Evolutionary conservation across 2,329 filamentous ascomycete genomes (phyloP).

Genomic region (Ceratocystis variospora): DNA sequence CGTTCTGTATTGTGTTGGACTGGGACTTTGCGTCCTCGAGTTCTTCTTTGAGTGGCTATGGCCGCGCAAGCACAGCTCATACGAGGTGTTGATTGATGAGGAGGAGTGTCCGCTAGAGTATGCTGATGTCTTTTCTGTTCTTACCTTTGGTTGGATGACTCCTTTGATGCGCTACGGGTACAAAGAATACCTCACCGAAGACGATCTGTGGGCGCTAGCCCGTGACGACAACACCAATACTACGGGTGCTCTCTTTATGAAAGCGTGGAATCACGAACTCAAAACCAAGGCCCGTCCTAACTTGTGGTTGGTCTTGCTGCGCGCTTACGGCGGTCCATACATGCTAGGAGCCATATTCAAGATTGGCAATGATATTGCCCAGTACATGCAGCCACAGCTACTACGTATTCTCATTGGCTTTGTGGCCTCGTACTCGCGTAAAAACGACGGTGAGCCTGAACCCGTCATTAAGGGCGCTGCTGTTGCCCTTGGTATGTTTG

Average conservation of each 20-base stretch:
- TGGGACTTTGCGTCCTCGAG: slow-evolving; percentile 54
- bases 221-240: slow-evolving; percentile 63
- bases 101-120: slow-evolving; percentile 68
- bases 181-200: slow-evolving; percentile 78
- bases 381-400: slow-evolving; percentile 84
- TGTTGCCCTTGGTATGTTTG: slow-evolving; percentile 86
- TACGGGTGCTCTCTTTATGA: slow-evolving; percentile 56
- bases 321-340: slow-evolving; percentile 76
- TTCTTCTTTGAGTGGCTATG: slow-evolving; percentile 76
- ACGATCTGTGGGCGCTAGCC: slow-evolving; percentile 87
- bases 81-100: slow-evolving; percentile 44
- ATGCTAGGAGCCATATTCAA: slow-evolving; percentile 74
- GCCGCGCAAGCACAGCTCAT: slow-evolving; percentile 50
- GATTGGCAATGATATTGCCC: slow-evolving; percentile 67
- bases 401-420: slow-evolving; percentile 72
- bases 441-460: slow-evolving; percentile 46
- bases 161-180: slow-evolving; percentile 94
- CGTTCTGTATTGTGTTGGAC: slow-evolving; percentile 55
- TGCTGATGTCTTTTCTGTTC: slow-evolving; percentile 79
- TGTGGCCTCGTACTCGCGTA: slow-evolving; percentile 49
- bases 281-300: slow-evolving; percentile 50
- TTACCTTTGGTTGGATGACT: slow-evolving; percentile 98
- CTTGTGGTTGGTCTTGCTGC: slow-evolving; percentile 74
- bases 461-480: slow-evolving; percentile 72
- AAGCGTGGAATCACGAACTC: slow-evolving; percentile 65